phyloP scores from a whole-genome alignment of 495 filamentous ascomycete genomes.

The Podospora sp. region DNA sequence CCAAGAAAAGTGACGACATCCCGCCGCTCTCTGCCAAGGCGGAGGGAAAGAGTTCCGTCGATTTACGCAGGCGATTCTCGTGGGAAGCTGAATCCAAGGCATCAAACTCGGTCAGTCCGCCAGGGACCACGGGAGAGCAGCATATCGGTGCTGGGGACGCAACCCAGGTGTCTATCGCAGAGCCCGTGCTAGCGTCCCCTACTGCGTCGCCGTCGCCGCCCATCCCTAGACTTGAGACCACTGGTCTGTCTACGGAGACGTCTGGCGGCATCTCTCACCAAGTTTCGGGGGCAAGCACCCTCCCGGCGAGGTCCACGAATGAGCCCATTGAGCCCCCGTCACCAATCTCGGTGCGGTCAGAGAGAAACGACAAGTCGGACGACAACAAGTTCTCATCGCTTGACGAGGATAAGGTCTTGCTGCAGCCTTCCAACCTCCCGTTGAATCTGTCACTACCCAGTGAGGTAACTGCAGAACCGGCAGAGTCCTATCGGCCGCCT shows the following conservation, averaged over 20 bases:
- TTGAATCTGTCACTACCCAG: slow-evolving; percentile 36
- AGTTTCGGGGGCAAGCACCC: slow-evolving; percentile 40
- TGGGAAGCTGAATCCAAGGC: slow-evolving; percentile 45
- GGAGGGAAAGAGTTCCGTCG: background rate
- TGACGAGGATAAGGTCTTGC: slow-evolving; percentile 47
- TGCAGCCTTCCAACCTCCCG: slow-evolving; percentile 34
- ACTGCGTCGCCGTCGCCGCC: background rate
- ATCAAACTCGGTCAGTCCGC: background rate
- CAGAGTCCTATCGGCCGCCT: slow-evolving; percentile 16
- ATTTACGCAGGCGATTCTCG: slow-evolving; percentile 49
- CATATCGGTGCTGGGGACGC: background rate
- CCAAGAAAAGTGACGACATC: background rate
- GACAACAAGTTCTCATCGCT: slow-evolving; percentile 36
- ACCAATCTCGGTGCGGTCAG: slow-evolving; percentile 35
- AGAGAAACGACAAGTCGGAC: slow-evolving; percentile 16
- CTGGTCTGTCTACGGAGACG: background rate
- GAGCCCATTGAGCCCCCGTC: slow-evolving; percentile 39
- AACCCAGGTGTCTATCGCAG: slow-evolving; percentile 17
- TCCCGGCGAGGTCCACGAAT: slow-evolving; percentile 29
- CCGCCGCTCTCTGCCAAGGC: background rate
- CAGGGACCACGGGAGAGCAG: slow-evolving; percentile 14
- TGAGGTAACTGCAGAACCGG: slow-evolving; percentile 41
- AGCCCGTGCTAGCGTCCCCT: background rate
- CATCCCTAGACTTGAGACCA: slow-evolving; percentile 7
- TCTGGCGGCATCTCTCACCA: slow-evolving; percentile 35